Evolutionary conservation across 1,284 basidiomycete genomes (phyloP).

Genomic region (Rhodotorula sp.): DNA sequence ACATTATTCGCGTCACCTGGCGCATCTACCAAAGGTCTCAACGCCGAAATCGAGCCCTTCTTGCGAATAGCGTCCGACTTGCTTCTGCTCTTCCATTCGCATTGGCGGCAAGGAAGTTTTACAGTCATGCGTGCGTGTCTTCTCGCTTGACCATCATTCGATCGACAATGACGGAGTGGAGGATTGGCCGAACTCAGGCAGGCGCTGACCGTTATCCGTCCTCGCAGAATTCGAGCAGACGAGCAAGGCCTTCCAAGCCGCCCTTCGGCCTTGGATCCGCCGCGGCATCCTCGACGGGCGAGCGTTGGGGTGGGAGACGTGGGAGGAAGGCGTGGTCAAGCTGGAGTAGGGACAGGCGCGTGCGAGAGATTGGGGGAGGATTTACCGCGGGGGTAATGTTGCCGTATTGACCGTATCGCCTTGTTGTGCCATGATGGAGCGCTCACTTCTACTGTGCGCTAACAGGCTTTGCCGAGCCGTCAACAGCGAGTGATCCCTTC

Average conservation of each 20-base stretch:
- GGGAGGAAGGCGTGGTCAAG: constrained; percentile 23
- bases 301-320: constrained; percentile 33
- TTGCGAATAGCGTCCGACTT: constrained; percentile 25
- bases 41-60: constrained; percentile 16
- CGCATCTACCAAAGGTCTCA: not conserved
- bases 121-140: constrained; percentile 37
- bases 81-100: constrained; percentile 35
- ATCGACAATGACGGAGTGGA: too few relatives aligned
- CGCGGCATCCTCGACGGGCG: constrained; percentile 36
- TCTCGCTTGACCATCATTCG: not conserved
- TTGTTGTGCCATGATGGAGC: too few relatives aligned
- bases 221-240: constrained; percentile 35
- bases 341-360: constrained; percentile 14
- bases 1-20: not conserved
- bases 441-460: too few relatives aligned
- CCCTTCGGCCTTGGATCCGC: constrained; percentile 34
- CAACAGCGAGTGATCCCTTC: too few relatives aligned
- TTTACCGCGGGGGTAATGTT: too few relatives aligned
- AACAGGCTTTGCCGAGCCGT: too few relatives aligned
- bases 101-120: constrained; percentile 23
- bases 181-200: too few relatives aligned
- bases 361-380: too few relatives aligned
- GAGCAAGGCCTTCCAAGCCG: constrained; percentile 18
- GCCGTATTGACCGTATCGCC: too few relatives aligned
- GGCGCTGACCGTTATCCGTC: not conserved